These are phyloP conservation scores for Tetrapisispora phaffii DNA, from an alignment of 805 yeast genomes.

Conservation along the genomic window DNA sequence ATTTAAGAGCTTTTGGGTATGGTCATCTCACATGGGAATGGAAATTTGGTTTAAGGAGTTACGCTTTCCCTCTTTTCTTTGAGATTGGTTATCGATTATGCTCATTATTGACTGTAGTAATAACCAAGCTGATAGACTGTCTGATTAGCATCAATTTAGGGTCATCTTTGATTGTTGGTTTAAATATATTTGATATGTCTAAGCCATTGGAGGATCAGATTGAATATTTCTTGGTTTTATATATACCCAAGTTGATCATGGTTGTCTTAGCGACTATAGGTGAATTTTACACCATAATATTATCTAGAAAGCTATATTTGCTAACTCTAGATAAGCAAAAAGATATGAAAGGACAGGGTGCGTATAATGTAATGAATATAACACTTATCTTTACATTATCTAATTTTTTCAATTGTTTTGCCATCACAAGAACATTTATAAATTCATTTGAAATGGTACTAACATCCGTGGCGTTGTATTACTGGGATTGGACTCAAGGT, in stretches of 20 bases:
- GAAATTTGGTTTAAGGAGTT: constrained; percentile 63
- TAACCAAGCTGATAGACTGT: not conserved
- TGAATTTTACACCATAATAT: constrained; percentile 49
- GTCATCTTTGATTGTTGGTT: too few species aligned
- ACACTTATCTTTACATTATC: constrained; percentile 17
- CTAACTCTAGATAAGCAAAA: constrained; percentile 12
- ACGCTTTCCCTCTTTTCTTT: constrained; percentile 69
- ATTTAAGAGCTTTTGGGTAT: constrained; percentile 56
- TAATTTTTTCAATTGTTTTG: constrained; percentile 64
- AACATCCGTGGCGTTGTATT: constrained; percentile 53
- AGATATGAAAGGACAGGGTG: constrained; percentile 4
- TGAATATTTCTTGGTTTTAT: constrained; percentile 34
- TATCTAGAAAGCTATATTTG: constrained; percentile 31
- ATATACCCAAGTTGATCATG: constrained; percentile 58
- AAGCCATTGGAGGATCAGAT: not conserved
- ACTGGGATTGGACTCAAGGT: constrained; percentile 56
- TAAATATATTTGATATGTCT: not conserved
- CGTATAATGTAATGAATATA: constrained; percentile 10
- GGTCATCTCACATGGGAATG: constrained; percentile 96
- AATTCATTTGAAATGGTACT: constrained; percentile 71
- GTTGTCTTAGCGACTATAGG: constrained; percentile 62
- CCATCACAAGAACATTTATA: constrained; percentile 73
- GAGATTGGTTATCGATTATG: constrained; percentile 23
- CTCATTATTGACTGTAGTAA: not conserved
- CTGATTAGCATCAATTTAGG: not conserved